Evolutionary conservation across 139 green algal genomes (phyloP).

Genomic region (Coelastrella sp.): DNA sequence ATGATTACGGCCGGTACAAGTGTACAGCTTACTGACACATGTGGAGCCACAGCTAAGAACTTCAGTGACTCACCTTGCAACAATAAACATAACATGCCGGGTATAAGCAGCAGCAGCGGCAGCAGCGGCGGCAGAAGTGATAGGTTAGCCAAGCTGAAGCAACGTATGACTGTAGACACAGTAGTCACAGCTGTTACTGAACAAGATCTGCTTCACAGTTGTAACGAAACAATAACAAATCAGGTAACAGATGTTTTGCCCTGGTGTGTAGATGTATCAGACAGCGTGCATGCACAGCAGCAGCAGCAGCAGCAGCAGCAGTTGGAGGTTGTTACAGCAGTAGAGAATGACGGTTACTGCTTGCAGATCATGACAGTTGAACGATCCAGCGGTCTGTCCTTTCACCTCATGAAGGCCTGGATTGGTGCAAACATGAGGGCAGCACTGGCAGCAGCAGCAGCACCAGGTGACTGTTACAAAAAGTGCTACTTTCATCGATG

Average conservation of each 20-base stretch:
- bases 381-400: conserved; percentile 49
- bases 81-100: no score
- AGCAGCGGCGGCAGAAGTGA: neutral
- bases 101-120: no score
- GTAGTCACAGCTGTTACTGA: neutral
- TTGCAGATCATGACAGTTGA: conserved; percentile 56
- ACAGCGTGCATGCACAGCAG: neutral
- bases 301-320: neutral
- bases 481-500: no score
- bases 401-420: conserved; percentile 56
- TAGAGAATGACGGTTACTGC: neutral
- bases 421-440: conserved; percentile 55
- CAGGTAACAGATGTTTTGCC: neutral
- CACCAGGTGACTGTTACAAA: conserved; percentile 43
- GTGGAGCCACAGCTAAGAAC: no score
- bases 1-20: no score
- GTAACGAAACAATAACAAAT: neutral
- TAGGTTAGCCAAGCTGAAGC: neutral
- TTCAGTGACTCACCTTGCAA: no score
- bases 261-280: neutral
- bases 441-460: conserved; percentile 38
- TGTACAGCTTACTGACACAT: no score
- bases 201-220: neutral
- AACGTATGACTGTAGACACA: neutral
- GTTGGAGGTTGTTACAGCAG: neutral